Evolutionary conservation across 805 yeast species (phyloP), one percentile per base, ranked within the genome.

Genomic region (Candida insectalens): DNA sequence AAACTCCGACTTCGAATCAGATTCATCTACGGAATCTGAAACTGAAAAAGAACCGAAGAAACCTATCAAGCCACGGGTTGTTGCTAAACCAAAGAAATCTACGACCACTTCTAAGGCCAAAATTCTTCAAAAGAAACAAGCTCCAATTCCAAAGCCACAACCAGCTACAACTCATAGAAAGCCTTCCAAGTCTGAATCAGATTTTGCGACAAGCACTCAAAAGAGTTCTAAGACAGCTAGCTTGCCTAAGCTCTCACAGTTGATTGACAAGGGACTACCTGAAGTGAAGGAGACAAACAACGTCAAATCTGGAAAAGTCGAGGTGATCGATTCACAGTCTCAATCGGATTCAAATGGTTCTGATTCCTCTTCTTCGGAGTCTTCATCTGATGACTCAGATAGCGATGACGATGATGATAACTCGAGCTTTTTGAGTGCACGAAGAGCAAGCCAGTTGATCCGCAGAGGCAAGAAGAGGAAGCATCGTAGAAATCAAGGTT

Each of bases 221-320:
- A 29, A 31, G n/a, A n/a, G n/a, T n/a, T n/a, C 41, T 4, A 43
- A 40, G 19, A 35, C 40, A 19, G 34, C 49, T 4, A 29, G 44
- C 1, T 44, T 54, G 15, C 69, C 77, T 0, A 62, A 82, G 1
- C 53, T 79, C 21, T 67, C 73, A 3, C 81, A 77, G 39, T 57
- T 79, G 38, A 76, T 68, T 4, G 63, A 67, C n/a, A 62, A 77
- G 34, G 85, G 83, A 4, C 66, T 78, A 9, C 87, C 87, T 2
- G 82, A 72, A 15, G 83, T 78, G 0, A 67, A 64, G 36, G 83
- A 76, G 29, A n/a, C n/a, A n/a, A 59, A 60, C 21, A 33, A 18
- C 32, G 27, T 17, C 35, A 34, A 32, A 16, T n/a, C 9, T 33
- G 19, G 19, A 27, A 26, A 23, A 20, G 33, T 37, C 4, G 36